Percentiles rank a stretch among this genome's conserved stretches.
phyloP scores from a whole-genome alignment of 1,284 basidiomycete genomes.

The Cryptococcus amylolentus region DNA sequence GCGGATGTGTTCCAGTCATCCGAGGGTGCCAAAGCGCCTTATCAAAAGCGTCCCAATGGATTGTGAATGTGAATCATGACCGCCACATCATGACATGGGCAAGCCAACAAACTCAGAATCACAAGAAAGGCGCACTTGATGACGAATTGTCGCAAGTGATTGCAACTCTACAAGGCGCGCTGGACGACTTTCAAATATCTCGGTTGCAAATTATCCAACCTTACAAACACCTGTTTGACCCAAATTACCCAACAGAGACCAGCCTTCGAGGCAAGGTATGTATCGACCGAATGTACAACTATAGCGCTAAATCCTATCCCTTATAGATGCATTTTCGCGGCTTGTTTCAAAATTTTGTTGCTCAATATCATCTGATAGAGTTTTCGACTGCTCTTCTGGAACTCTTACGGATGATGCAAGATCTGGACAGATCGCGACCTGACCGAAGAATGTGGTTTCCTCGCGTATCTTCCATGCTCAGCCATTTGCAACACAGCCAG shows the following conservation, averaged over 20 bases:
- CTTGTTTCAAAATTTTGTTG: slow-evolving; percentile 63
- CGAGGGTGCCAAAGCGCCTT: slow-evolving; percentile 28
- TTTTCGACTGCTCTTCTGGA: slow-evolving; percentile 54
- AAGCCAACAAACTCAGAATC: neutral
- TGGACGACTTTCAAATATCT: slow-evolving; percentile 54
- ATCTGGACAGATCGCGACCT: slow-evolving; percentile 58
- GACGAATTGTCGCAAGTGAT: slow-evolving; percentile 7
- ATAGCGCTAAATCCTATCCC: neutral
- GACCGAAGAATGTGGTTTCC: slow-evolving; percentile 67
- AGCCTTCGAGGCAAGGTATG: slow-evolving; percentile 14
- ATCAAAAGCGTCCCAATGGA: slow-evolving; percentile 29
- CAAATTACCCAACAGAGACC: slow-evolving; percentile 33
- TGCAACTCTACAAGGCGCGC: slow-evolving; percentile 32
- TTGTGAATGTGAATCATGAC: slow-evolving; percentile 26
- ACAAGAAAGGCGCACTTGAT: neutral
- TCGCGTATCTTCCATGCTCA: slow-evolving; percentile 43
- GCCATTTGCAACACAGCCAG: slow-evolving; percentile 25
- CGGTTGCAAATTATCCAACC: slow-evolving; percentile 63
- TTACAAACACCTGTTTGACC: slow-evolving; percentile 62
- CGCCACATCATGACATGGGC: slow-evolving; percentile 12
- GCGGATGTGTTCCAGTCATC: slow-evolving; percentile 59
- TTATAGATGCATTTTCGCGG: slow-evolving; percentile 45
- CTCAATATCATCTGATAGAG: slow-evolving; percentile 66
- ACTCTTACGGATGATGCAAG: slow-evolving; percentile 57
- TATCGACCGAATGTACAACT: neutral